Conservation (phyloP, 2,329 filamentous ascomycete species). For the Epichloe gansuensis region DNA sequence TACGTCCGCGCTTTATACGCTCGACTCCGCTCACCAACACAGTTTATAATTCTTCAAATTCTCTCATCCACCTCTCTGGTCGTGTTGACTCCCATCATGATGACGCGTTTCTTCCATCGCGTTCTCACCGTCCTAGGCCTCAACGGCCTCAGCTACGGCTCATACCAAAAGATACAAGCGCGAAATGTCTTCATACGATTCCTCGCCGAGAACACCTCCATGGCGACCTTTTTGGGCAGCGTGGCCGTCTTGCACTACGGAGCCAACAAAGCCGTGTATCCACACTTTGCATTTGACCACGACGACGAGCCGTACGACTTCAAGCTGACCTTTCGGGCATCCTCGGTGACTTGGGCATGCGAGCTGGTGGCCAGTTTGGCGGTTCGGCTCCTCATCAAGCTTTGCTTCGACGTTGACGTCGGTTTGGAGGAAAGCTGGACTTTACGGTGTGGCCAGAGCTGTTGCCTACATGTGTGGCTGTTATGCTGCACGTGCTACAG, state of each 20-base stretch:
- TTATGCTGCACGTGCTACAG: constrained; percentile 56
- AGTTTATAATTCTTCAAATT: constrained; percentile 54
- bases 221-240: constrained; percentile 55
- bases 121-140: constrained; percentile 40
- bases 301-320: constrained; percentile 44
- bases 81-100: constrained; percentile 50
- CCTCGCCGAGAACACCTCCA: constrained; percentile 54
- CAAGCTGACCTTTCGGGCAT: constrained; percentile 49
- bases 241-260: constrained; percentile 56
- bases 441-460: constrained; percentile 55
- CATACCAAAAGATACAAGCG: constrained; percentile 54
- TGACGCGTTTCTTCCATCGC: constrained; percentile 47
- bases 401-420: constrained; percentile 48
- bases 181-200: constrained; percentile 57
- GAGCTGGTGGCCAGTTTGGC: constrained; percentile 50
- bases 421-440: constrained; percentile 51
- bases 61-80: constrained; percentile 52
- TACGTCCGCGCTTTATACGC: constrained; percentile 59
- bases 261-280: constrained; percentile 55
- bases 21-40: constrained; percentile 49
- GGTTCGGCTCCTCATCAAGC: constrained; percentile 45
- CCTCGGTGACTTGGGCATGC: constrained; percentile 53
- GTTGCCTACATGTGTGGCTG: constrained; percentile 51
- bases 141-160: constrained; percentile 46
- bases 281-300: constrained; percentile 54